These are phyloP conservation scores for Stephania japonica DNA, from an alignment of 164 flowering plant genomes.

Conservation along the genomic window DNA sequence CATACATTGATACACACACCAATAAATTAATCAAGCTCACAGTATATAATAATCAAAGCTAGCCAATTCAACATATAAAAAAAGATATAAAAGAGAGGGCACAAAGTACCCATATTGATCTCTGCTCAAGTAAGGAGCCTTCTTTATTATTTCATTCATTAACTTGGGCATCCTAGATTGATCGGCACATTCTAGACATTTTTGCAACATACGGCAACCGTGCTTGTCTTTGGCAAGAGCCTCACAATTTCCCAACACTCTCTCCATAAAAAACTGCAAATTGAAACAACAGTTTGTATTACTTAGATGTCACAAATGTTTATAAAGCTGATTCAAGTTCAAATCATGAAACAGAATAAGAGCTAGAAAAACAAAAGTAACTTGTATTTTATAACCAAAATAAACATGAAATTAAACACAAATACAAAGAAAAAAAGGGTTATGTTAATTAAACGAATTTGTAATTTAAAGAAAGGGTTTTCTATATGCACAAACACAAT, in stretches of 20 bases:
- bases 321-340: background rate
- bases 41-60: too few species aligned
- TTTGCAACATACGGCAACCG: conserved; percentile 46
- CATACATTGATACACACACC: too few species aligned
- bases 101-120: conserved; percentile 38
- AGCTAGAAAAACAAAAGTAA: too few species aligned
- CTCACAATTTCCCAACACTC: conserved; percentile 24
- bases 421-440: background rate
- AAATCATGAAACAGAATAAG: too few species aligned
- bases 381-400: too few species aligned
- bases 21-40: background rate
- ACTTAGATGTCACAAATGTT: too few species aligned
- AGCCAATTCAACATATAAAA: too few species aligned
- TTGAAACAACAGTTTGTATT: background rate
- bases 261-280: conserved; percentile 31
- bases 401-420: too few species aligned
- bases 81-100: background rate
- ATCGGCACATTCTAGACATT: conserved; percentile 20
- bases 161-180: conserved; percentile 23
- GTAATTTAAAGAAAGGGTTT: too few species aligned
- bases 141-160: conserved; percentile 21
- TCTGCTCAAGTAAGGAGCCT: conserved; percentile 29
- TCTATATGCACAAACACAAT: too few species aligned
- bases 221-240: conserved; percentile 31
- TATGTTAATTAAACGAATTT: too few species aligned